Evolutionary conservation across 805 yeast species (phyloP).

Genomic region (Starmerella bacillaris): DNA sequence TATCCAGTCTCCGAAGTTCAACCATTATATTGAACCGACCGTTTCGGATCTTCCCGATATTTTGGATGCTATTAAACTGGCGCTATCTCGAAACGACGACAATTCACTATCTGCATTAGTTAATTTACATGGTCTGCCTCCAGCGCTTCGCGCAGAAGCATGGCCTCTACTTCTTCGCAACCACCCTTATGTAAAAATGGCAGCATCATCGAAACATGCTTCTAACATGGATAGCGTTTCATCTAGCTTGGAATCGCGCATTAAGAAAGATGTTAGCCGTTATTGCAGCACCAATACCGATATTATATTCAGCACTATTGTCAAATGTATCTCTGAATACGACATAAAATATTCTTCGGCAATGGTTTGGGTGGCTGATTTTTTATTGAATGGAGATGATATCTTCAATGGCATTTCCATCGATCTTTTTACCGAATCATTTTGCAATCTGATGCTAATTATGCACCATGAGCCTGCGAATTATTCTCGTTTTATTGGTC

Average conservation of each 20-base stretch:
- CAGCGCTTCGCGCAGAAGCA: constrained; percentile 51
- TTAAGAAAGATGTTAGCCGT: constrained; percentile 22
- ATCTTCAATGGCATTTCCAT: constrained; percentile 6
- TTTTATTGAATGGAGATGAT: constrained; percentile 42
- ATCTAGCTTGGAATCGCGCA: constrained; percentile 14
- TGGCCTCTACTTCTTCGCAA: constrained; percentile 72
- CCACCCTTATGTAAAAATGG: constrained; percentile 71
- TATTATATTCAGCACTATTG: constrained; percentile 2
- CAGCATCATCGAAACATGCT: no score
- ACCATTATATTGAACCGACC: constrained; percentile 26
- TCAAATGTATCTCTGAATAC: constrained; percentile 57
- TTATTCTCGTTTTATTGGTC: constrained; percentile 36
- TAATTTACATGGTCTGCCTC: constrained; percentile 72
- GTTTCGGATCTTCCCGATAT: constrained; percentile 33
- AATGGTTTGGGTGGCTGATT: constrained; percentile 72
- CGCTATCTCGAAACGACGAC: constrained; percentile 42
- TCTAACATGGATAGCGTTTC: constrained; percentile 48
- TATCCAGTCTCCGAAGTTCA: no score
- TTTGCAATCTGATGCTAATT: constrained; percentile 9
- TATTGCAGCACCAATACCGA: constrained; percentile 2
- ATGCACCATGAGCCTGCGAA: constrained; percentile 6
- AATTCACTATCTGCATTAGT: constrained; percentile 65
- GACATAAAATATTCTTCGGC: constrained; percentile 71
- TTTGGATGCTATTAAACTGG: constrained; percentile 36
- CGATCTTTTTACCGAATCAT: constrained; percentile 3